These are phyloP conservation scores for Stereum hirsutum DNA, from an alignment of 1,284 basidiomycete species.

Conservation along the genomic window DNA sequence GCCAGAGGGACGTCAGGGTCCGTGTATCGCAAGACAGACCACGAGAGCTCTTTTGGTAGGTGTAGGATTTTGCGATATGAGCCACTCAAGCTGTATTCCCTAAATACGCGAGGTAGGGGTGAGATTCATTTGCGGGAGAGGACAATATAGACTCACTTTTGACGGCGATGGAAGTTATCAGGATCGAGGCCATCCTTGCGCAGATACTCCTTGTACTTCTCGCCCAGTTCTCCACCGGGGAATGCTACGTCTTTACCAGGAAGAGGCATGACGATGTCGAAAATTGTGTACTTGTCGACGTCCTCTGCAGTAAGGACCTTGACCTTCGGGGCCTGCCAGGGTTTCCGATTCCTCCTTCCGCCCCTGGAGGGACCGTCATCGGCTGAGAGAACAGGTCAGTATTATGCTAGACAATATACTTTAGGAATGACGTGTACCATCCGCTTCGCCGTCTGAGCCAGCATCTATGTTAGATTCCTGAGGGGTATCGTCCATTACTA, in stretches of 20 bases:
- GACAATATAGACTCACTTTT: slow-evolving; percentile 49
- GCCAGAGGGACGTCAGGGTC: slow-evolving; percentile 88
- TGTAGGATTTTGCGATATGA: slow-evolving; percentile 92
- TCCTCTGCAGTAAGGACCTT: slow-evolving; percentile 75
- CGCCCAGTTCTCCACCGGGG: slow-evolving; percentile 75
- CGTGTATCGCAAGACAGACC: slow-evolving; percentile 81
- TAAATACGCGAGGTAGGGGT: slow-evolving; percentile 19
- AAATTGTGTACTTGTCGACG: slow-evolving; percentile 73
- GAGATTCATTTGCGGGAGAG: neutral
- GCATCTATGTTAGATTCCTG: slow-evolving; percentile 18
- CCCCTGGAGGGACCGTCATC: slow-evolving; percentile 14
- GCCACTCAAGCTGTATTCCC: slow-evolving; percentile 88
- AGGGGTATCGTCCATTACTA: slow-evolving; percentile 59
- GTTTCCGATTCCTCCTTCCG: slow-evolving; percentile 31
- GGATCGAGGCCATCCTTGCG: slow-evolving; percentile 82
- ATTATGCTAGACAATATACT: too few relatives aligned
- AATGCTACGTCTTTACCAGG: slow-evolving; percentile 91
- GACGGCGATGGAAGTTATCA: slow-evolving; percentile 78
- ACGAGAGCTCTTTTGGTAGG: slow-evolving; percentile 72
- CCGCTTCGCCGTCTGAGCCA: slow-evolving; percentile 30
- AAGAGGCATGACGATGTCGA: slow-evolving; percentile 93
- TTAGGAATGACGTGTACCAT: slow-evolving; percentile 15
- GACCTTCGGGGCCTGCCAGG: slow-evolving; percentile 58
- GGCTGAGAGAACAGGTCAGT: too few relatives aligned
- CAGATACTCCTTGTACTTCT: slow-evolving; percentile 78